phyloP scores from a whole-genome alignment of 305 asterid species.

The Fraxinus sp. region DNA sequence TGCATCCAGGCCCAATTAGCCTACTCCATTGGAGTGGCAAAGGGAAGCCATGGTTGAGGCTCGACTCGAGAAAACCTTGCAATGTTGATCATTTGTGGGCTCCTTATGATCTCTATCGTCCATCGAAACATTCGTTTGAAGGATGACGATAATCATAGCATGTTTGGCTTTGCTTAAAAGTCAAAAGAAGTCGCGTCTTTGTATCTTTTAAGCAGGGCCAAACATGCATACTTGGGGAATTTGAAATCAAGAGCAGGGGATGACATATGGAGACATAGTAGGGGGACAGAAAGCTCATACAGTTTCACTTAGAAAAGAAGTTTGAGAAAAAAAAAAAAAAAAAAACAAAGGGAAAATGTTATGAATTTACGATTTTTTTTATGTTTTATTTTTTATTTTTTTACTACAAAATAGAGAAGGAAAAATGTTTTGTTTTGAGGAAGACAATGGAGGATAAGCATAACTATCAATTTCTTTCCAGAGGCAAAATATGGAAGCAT shows the following conservation, averaged over 20 bases:
- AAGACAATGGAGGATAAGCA: not conserved
- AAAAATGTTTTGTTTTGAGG: not conserved
- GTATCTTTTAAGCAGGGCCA: not conserved
- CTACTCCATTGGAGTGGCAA: conserved; percentile 77
- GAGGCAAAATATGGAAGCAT: not conserved
- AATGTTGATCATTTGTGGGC: conserved; percentile 71
- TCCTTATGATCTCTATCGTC: conserved; percentile 63
- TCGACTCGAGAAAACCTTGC: conserved; percentile 66
- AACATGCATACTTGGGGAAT: not conserved
- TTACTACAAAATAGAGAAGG: not conserved
- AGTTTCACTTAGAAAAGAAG: not conserved
- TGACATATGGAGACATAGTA: not conserved
- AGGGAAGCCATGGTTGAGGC: conserved; percentile 75
- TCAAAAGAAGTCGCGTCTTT: not conserved
- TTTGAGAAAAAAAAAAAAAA: too few species aligned
- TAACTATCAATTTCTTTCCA: not conserved
- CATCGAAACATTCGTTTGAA: conserved; percentile 44
- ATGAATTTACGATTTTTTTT: too few species aligned
- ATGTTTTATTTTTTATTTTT: not conserved
- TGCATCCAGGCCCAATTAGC: conserved; percentile 75
- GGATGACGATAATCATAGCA: conserved; percentile 26
- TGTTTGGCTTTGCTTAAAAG: not conserved
- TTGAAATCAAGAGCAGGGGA: not conserved
- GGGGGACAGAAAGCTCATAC: not conserved
- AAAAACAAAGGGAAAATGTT: too few species aligned